A percentile compares a stretch with the other conserved stretches of the same genome.
These are phyloP conservation scores for Perkinsus marinus DNA, from an alignment of 169 alveolate species.

Conservation along the genomic window DNA sequence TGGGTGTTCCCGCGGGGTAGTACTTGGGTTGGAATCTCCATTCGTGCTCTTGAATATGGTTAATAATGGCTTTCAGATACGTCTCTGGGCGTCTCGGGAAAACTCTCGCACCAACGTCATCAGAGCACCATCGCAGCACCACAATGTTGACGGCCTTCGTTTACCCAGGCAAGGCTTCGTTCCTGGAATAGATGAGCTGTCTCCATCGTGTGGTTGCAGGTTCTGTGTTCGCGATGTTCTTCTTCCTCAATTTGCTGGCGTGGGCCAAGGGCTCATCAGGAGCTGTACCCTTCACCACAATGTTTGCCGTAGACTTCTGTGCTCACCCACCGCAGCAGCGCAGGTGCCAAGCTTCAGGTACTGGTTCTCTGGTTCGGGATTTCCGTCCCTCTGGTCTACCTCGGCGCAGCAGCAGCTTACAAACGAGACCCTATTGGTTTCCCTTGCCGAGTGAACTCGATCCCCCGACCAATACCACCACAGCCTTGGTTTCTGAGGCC, in stretches of 20 bases:
- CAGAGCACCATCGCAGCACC: constrained; percentile 22
- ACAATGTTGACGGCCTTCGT: constrained; percentile 37
- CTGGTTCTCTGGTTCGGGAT: constrained; percentile 55
- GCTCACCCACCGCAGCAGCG: not conserved
- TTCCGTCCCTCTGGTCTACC: constrained; percentile 54
- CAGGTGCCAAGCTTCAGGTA: not conserved
- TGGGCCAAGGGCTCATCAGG: constrained; percentile 35
- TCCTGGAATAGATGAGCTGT: not conserved
- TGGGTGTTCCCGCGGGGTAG: constrained; percentile 72
- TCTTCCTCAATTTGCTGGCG: constrained; percentile 41
- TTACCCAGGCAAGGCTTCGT: constrained; percentile 53
- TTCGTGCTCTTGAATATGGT: not conserved
- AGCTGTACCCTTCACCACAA: constrained; percentile 38
- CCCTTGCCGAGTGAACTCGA: constrained; percentile 65
- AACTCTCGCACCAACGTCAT: not conserved
- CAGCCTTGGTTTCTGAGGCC: constrained; percentile 57
- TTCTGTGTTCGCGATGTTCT: constrained; percentile 23
- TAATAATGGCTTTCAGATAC: not conserved
- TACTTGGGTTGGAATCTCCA: too few species aligned
- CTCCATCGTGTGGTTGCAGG: not conserved
- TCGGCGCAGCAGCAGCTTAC: constrained; percentile 54
- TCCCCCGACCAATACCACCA: constrained; percentile 62
- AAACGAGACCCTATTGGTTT: constrained; percentile 39
- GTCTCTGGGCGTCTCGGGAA: not conserved
- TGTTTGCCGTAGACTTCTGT: constrained; percentile 6